Base-by-base conservation (phyloP, 2,329 filamentous ascomycete genomes). In the Ophiostoma montium region DNA sequence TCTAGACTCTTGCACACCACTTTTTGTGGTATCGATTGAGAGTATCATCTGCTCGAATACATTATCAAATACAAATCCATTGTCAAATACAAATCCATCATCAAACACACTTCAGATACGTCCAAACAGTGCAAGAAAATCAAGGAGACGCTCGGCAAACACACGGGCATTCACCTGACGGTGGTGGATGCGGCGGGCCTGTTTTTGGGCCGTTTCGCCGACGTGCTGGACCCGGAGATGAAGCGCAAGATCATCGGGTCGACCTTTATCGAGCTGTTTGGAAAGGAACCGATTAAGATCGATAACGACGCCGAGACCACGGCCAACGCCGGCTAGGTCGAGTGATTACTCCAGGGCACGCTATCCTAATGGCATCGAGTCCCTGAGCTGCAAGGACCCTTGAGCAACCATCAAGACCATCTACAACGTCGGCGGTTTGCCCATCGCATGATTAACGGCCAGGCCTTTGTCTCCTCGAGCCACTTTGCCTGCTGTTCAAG, bases 121-220 rank as follows among this genome's bases (percentile, higher is more conserved):
- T 35, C 72, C 92, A 27, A 82, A 95, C 60, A 96, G 65, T 88
- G 83, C 56, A 69, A 81, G 56, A 71, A 82, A 58, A 92, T 96
- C 47, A 82, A 94, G 65, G 71, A 87, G 64, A 89, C 80, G 0
- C 75, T 96, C 2, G 73, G 74, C 2, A 64, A 88, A 59, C 81
- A 92, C 56, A 76, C 96, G 1, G 86, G 86, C 1, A 94, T 96
- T 65, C 90, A 95, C 64, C 72, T 96, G 3, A 94, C 86, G 0
- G 82, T 96, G 27, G 78, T 94, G 2, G 84, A 96, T 61, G 88
- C 79, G 0, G 74, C 75, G 10, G 72, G 94, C 53, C 69, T 76
- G 23, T 96, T 96, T 71, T 70, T 95, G n/a, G 68, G 69, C 30
- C 73, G 80, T 21, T 78, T 96, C 1, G 75, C 78, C 55, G 90